These are phyloP conservation scores for Sphaceloma murrayae DNA, from an alignment of 2,329 filamentous ascomycete genomes.

Conservation along the genomic window DNA sequence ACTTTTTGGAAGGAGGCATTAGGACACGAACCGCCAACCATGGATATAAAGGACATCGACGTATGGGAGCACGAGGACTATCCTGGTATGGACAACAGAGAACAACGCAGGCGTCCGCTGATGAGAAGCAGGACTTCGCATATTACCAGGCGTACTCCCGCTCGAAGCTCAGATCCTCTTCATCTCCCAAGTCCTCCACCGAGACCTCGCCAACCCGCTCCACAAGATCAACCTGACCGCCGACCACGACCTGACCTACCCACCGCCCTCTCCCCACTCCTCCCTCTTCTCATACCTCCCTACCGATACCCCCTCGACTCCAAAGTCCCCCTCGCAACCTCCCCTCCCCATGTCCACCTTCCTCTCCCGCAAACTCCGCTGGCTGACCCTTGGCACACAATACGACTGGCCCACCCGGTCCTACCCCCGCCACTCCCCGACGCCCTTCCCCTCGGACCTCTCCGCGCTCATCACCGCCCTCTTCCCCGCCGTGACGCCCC, in stretches of 20 bases:
- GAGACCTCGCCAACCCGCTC: slow-evolving; percentile 17
- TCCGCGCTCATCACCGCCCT: slow-evolving; percentile 14
- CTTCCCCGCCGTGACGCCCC: slow-evolving; percentile 19
- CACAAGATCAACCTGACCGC: slow-evolving; percentile 19
- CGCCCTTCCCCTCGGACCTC: slow-evolving; percentile 18
- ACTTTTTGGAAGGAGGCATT: slow-evolving; percentile 17
- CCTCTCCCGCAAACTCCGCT: slow-evolving; percentile 19
- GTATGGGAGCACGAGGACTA: slow-evolving; percentile 32
- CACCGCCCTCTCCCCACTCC: slow-evolving; percentile 19
- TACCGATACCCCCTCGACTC: slow-evolving; percentile 17
- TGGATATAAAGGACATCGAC: slow-evolving; percentile 23
- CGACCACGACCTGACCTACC: slow-evolving; percentile 18
- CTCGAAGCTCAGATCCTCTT: slow-evolving; percentile 18
- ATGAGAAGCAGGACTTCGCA: slow-evolving; percentile 15
- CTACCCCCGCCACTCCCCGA: slow-evolving; percentile 16
- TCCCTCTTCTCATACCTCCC: slow-evolving; percentile 29
- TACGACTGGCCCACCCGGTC: slow-evolving; percentile 21
- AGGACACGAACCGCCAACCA: slow-evolving; percentile 5
- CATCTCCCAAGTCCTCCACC: slow-evolving; percentile 18
- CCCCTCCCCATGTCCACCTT: slow-evolving; percentile 18
- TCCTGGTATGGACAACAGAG: slow-evolving; percentile 21
- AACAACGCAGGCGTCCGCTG: background rate
- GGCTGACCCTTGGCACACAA: slow-evolving; percentile 20
- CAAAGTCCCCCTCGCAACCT: slow-evolving; percentile 8
- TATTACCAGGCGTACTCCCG: slow-evolving; percentile 16